Percentiles rank a stretch among this genome's conserved stretches.
Evolutionary conservation across 2,329 filamentous ascomycete genomes (phyloP).

Genomic region (Ophiostoma novo-ulmi): DNA sequence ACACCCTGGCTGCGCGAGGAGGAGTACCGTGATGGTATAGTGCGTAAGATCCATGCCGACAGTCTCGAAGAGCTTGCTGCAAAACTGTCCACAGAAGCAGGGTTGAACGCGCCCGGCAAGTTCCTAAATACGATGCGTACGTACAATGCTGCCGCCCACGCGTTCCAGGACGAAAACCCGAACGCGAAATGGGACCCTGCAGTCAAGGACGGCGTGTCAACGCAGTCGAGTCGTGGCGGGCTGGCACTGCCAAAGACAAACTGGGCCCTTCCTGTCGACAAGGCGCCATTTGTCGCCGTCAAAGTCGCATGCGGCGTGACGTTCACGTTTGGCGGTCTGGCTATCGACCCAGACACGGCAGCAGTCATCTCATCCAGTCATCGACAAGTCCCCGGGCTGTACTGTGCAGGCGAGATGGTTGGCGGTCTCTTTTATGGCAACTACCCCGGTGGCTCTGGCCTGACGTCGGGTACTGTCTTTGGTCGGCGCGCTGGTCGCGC

Average conservation of each 20-base stretch:
- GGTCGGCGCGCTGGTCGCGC: neutral
- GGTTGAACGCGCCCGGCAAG: neutral
- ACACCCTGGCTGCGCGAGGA: slow-evolving; percentile 39
- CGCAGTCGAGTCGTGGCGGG: slow-evolving; percentile 43
- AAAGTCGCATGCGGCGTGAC: slow-evolving; percentile 62
- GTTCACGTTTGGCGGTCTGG: slow-evolving; percentile 63
- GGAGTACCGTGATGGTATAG: neutral
- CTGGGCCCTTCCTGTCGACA: slow-evolving; percentile 56
- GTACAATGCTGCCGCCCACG: neutral
- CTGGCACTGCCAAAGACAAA: slow-evolving; percentile 57
- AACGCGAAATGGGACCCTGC: slow-evolving; percentile 52
- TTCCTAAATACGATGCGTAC: neutral
- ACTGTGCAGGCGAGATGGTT: slow-evolving; percentile 61
- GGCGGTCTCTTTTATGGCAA: slow-evolving; percentile 60
- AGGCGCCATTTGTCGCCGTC: slow-evolving; percentile 57
- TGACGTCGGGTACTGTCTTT: neutral
- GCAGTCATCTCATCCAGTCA: slow-evolving; percentile 47
- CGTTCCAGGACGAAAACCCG: slow-evolving; percentile 39
- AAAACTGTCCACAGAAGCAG: neutral
- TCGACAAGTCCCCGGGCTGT: slow-evolving; percentile 50
- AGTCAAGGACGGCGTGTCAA: slow-evolving; percentile 57
- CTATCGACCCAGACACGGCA: slow-evolving; percentile 50
- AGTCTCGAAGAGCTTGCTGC: neutral
- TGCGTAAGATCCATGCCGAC: neutral
- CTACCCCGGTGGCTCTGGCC: slow-evolving; percentile 56